Evolutionary conservation across 306 rosid species (phyloP).

Genomic region (Casuarina equisetifolia): DNA sequence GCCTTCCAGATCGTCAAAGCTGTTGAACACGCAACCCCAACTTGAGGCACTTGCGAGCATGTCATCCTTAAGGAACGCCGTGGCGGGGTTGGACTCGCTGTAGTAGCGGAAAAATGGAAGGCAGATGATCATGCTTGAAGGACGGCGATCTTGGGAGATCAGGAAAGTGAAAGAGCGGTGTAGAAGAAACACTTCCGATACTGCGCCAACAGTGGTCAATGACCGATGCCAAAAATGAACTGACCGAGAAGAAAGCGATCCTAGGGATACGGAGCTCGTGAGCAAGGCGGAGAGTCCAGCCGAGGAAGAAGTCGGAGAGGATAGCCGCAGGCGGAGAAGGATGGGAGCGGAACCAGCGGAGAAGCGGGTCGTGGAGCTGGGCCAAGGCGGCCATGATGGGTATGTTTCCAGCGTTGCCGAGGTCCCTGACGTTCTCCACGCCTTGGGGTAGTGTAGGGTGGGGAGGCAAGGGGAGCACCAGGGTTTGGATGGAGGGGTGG

Average conservation of each 20-base stretch:
- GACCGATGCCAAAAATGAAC: conserved; percentile 24
- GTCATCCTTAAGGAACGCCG: conserved; percentile 37
- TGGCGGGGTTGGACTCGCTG: conserved; percentile 44
- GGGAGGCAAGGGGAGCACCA: conserved; percentile 59
- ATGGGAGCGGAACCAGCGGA: conserved; percentile 48
- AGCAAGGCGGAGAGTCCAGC: conserved; percentile 41
- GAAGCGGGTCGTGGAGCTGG: conserved; percentile 33
- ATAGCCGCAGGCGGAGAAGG: conserved; percentile 51
- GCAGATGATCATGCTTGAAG: conserved; percentile 51
- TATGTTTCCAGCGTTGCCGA: conserved; percentile 60
- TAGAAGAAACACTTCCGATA: neutral
- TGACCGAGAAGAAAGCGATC: conserved; percentile 26
- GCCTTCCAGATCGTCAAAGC: conserved; percentile 42
- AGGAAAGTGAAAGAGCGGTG: conserved; percentile 13
- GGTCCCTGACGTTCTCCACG: conserved; percentile 47
- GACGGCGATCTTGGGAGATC: conserved; percentile 41
- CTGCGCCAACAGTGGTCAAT: conserved; percentile 25
- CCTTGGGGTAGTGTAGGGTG: conserved; percentile 56
- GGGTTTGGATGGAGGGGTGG: conserved; percentile 50
- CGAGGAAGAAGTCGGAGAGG: conserved; percentile 59
- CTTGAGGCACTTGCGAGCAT: conserved; percentile 27
- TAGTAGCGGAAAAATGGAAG: conserved; percentile 25
- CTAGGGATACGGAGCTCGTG: conserved; percentile 37
- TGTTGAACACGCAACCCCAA: conserved; percentile 54
- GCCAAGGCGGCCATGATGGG: conserved; percentile 34